phyloP scores from a whole-genome alignment of 768 basidiomycete genomes.

The Kwoniella bestiolae region DNA sequence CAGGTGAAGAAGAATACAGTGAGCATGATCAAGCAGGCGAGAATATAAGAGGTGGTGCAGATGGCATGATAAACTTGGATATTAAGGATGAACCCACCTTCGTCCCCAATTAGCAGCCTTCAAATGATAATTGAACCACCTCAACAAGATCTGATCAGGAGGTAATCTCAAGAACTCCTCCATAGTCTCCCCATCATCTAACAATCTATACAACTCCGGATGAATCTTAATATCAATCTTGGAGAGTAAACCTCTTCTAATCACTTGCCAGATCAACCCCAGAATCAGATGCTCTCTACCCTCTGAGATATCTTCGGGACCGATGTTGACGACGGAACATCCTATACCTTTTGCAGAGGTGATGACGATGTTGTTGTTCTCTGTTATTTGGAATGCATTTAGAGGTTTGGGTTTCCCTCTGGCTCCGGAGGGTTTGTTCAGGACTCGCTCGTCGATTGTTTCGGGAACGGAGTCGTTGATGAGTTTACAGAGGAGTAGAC shows the following conservation, averaged over 20 bases:
- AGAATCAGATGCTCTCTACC: conserved; percentile 95
- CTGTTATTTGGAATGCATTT: conserved; percentile 98
- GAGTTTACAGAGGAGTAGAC: conserved; percentile 94
- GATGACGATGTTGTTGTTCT: conserved; percentile 99
- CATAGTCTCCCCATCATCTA: conserved; percentile 96
- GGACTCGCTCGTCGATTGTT: conserved; percentile 96
- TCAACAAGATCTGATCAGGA: conserved; percentile 93
- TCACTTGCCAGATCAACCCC: conserved; percentile 98
- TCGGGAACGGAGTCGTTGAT: conserved; percentile 98
- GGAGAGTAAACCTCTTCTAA: conserved; percentile 84
- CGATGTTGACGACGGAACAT: conserved; percentile 98
- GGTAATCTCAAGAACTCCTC: conserved; percentile 92
- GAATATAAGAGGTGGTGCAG: no score
- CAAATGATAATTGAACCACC: conserved; percentile 99
- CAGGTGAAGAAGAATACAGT: no score
- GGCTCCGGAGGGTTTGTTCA: conserved; percentile 80
- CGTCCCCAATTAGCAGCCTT: conserved; percentile 92
- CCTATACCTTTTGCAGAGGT: conserved; percentile 97
- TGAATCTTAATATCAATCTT: conserved; percentile 99
- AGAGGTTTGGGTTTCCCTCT: conserved; percentile 68
- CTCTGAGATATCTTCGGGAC: conserved; percentile 86
- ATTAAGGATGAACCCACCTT: conserved; percentile 66
- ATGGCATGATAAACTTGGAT: no score
- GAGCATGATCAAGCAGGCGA: no score
- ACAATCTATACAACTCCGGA: conserved; percentile 91